These are phyloP conservation scores for Boletus rubropictus DNA, from an alignment of 768 basidiomycete species.

Conservation along the genomic window DNA sequence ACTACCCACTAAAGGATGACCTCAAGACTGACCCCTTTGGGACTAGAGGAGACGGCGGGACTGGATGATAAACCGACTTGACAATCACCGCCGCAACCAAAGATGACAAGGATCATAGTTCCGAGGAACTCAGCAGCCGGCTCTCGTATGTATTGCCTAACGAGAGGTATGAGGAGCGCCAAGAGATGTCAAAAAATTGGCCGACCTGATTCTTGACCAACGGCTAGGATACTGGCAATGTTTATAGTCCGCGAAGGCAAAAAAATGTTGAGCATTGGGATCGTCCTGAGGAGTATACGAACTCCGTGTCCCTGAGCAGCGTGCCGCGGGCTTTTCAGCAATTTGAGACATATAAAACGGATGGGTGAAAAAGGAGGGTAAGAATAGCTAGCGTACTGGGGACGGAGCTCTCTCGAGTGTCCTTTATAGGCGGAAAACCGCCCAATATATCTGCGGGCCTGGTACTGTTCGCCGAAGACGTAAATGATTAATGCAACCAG, in stretches of 20 bases:
- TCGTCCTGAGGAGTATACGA: constrained; percentile 9
- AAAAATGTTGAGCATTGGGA: neutral
- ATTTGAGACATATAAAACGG: constrained; percentile 19
- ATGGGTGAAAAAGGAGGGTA: neutral
- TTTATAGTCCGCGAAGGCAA: constrained; percentile 27
- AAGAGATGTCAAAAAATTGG: neutral
- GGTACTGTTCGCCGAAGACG: neutral
- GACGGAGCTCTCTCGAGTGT: neutral
- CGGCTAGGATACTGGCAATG: constrained; percentile 42
- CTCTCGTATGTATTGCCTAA: constrained; percentile 47
- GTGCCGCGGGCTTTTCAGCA: constrained; percentile 13
- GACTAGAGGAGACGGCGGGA: constrained; percentile 39
- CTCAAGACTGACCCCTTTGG: constrained; percentile 48
- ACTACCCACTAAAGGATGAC: neutral
- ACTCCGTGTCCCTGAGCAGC: constrained; percentile 19
- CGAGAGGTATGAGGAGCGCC: constrained; percentile 1
- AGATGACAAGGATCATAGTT: constrained; percentile 50
- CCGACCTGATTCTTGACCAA: constrained; percentile 53
- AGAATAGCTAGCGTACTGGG: neutral
- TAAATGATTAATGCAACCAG: constrained; percentile 3
- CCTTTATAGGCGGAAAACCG: constrained; percentile 21
- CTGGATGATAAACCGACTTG: constrained; percentile 49
- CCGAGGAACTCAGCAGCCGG: constrained; percentile 62
- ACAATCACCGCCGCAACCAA: constrained; percentile 54
- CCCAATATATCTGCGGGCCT: neutral